Evolutionary conservation across 1,284 basidiomycete species (phyloP).

Genomic region (Austroboletus novae-zelandiae): DNA sequence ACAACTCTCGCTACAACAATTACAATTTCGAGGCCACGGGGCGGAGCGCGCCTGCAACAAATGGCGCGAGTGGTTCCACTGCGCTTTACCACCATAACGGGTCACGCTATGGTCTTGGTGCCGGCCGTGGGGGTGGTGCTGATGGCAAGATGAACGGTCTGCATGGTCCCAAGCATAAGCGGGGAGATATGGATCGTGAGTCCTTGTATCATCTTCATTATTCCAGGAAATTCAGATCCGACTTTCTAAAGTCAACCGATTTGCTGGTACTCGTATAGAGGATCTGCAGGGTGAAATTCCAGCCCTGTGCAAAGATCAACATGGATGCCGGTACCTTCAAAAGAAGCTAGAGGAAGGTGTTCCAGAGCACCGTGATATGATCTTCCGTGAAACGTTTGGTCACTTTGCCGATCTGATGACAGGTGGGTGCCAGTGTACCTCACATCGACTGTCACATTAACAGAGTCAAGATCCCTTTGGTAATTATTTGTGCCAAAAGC

Average conservation of each 20-base stretch:
- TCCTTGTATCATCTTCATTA: conserved; percentile 41
- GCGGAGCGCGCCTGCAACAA: conserved; percentile 39
- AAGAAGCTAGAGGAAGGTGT: conserved; percentile 98
- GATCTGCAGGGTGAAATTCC: conserved; percentile 95
- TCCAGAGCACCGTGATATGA: conserved; percentile 96
- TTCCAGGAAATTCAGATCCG: conserved; percentile 3
- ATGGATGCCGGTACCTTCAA: conserved; percentile 97
- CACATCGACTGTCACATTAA: conserved; percentile 7
- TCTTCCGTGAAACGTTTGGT: conserved; percentile 97
- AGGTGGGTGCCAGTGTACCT: conserved; percentile 43
- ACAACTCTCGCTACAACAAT: conserved; percentile 54
- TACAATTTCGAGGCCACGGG: conserved; percentile 62
- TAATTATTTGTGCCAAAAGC: conserved; percentile 98
- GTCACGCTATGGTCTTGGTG: conserved; percentile 69
- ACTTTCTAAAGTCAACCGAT: conserved; percentile 75
- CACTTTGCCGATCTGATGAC: conserved; percentile 99
- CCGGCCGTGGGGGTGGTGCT: conserved; percentile 48
- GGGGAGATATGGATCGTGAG: conserved; percentile 89
- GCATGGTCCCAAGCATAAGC: conserved; percentile 90
- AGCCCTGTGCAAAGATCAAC: conserved; percentile 95
- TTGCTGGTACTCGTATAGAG: conserved; percentile 92
- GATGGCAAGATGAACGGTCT: conserved; percentile 85
- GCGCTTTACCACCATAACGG: conserved; percentile 79
- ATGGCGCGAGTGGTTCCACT: conserved; percentile 68
- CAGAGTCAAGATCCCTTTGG: conserved; percentile 87